Conservation (phyloP, 495 filamentous ascomycete genomes). For the Aspergillus hancockii region DNA sequence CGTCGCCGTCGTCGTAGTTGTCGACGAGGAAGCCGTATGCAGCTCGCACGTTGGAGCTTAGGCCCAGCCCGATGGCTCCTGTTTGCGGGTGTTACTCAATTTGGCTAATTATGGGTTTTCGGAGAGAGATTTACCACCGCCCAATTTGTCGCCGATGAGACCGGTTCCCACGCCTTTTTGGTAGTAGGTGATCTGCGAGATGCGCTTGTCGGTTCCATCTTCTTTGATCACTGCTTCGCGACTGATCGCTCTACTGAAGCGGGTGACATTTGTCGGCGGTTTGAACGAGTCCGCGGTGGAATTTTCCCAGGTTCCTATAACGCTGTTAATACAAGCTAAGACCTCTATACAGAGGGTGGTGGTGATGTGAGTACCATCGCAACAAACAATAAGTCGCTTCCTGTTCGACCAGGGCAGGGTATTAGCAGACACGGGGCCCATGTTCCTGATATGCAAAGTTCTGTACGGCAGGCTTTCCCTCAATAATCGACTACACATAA, state of each 20-base stretch:
- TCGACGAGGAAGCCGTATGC: constrained; percentile 51
- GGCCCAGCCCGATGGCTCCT: constrained; percentile 37
- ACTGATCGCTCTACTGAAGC: constrained; percentile 40
- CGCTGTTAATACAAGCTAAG: not conserved
- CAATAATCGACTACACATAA: too few relatives aligned
- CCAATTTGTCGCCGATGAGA: constrained; percentile 22
- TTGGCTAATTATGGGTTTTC: not conserved
- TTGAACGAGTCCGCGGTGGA: constrained; percentile 29
- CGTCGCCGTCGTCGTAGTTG: constrained; percentile 55
- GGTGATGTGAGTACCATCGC: constrained; percentile 31
- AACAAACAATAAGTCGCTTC: constrained; percentile 45
- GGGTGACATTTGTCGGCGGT: constrained; percentile 48
- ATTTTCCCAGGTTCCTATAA: constrained; percentile 44
- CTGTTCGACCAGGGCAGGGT: not conserved
- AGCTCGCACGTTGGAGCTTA: constrained; percentile 49
- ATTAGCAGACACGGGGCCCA: not conserved
- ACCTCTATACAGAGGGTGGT: not conserved
- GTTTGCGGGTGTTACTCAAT: not conserved
- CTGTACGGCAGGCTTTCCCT: too few relatives aligned
- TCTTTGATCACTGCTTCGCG: constrained; percentile 22
- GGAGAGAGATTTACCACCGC: constrained; percentile 11
- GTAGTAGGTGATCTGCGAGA: constrained; percentile 56
- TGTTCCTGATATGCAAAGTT: too few relatives aligned
- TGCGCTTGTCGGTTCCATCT: constrained; percentile 22
- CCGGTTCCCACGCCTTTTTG: constrained; percentile 55